A percentile compares a stretch with the other conserved stretches of the same genome.
These are phyloP conservation scores for Penicillium aurantiogriseum DNA, from an alignment of 2,329 filamentous ascomycete species.

Conservation along the genomic window DNA sequence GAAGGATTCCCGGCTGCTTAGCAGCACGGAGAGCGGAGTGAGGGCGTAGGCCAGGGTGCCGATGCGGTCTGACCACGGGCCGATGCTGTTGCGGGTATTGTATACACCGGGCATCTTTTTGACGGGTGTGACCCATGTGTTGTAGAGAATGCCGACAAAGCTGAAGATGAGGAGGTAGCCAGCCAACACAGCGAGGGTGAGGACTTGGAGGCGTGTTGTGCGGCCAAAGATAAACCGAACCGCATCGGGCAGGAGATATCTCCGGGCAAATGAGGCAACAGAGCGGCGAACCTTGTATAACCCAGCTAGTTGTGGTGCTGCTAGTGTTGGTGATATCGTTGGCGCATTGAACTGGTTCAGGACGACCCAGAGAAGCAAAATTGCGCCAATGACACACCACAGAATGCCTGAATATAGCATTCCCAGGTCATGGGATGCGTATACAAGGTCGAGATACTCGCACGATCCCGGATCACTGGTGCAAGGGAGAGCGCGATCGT, in stretches of 20 bases:
- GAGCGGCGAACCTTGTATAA: conserved; percentile 12
- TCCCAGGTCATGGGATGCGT: conserved; percentile 53
- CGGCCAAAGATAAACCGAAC: conserved; percentile 61
- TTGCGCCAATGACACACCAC: conserved; percentile 54
- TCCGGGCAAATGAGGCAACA: conserved; percentile 41
- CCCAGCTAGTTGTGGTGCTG: conserved; percentile 2
- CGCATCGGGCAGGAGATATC: conserved; percentile 61
- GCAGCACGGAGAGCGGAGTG: conserved; percentile 66
- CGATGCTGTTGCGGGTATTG: conserved; percentile 65
- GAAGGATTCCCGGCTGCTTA: conserved; percentile 68
- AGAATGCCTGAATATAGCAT: conserved; percentile 59
- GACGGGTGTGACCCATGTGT: conserved; percentile 68
- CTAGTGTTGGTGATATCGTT: conserved; percentile 2
- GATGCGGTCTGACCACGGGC: conserved; percentile 67
- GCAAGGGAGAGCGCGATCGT: conserved; percentile 55
- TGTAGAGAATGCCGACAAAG: conserved; percentile 68
- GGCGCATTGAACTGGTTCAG: conserved; percentile 21
- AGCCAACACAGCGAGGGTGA: conserved; percentile 57
- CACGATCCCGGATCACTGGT: conserved; percentile 59
- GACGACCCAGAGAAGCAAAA: conserved; percentile 46
- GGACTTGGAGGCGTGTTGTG: conserved; percentile 66
- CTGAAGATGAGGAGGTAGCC: conserved; percentile 66
- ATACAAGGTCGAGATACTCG: conserved; percentile 57
- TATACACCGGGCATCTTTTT: conserved; percentile 53
- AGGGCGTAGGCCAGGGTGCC: conserved; percentile 71